phyloP scores from a whole-genome alignment of 2,329 filamentous ascomycete genomes.

The Diaporthe sp. region DNA sequence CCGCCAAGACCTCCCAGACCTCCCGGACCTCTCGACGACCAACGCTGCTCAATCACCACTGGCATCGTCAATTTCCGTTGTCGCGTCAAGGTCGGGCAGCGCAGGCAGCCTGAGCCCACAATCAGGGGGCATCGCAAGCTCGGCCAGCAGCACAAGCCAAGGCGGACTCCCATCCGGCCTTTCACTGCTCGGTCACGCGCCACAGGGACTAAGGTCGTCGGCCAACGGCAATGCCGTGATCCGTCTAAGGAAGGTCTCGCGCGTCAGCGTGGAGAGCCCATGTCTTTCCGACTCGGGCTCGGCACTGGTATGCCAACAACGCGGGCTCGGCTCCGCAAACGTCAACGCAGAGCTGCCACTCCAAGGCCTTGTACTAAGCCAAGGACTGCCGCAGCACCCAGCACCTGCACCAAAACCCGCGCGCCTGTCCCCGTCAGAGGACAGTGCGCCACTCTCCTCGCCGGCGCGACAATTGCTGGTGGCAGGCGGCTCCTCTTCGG shows the following conservation, averaged over 20 bases:
- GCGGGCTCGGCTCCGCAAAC: constrained; percentile 11
- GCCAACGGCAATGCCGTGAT: background rate
- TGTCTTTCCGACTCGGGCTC: background rate
- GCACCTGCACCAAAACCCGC: constrained; percentile 19
- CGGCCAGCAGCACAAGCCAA: constrained; percentile 4
- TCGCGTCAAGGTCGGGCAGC: background rate
- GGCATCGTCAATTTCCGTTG: background rate
- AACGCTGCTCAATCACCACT: background rate
- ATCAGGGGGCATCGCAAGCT: background rate
- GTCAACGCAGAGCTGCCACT: constrained; percentile 27
- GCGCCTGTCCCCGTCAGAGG: constrained; percentile 4
- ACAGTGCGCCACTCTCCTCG: constrained; percentile 10
- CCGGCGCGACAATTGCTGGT: constrained; percentile 39
- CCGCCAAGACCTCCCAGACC: background rate
- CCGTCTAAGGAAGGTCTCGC: background rate
- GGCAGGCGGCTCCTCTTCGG: constrained; percentile 8
- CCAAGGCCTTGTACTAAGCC: constrained; percentile 26
- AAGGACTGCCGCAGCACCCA: constrained; percentile 34
- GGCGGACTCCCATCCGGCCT: constrained; percentile 1
- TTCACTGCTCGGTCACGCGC: background rate
- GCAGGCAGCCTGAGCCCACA: constrained; percentile 4
- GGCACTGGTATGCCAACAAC: constrained; percentile 1
- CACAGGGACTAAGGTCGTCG: constrained; percentile 9
- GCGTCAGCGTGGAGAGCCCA: background rate
- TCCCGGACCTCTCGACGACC: constrained; percentile 6